Evolutionary conservation across 257 asterid species (phyloP).

Genomic region (Voacanga thouarsii): DNA sequence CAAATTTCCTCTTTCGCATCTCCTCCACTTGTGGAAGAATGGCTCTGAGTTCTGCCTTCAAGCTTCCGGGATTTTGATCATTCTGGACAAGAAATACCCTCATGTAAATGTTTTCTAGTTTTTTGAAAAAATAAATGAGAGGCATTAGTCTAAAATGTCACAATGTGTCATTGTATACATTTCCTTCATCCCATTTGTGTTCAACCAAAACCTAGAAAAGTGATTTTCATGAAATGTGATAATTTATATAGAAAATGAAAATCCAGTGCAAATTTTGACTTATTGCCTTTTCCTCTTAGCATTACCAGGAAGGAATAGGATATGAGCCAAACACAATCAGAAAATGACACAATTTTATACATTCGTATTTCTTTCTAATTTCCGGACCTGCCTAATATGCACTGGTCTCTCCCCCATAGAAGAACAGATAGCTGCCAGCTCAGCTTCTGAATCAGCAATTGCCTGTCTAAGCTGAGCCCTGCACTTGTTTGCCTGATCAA

Average conservation of each 20-base stretch:
- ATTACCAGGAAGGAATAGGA: neutral
- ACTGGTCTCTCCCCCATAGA: slow-evolving; percentile 96
- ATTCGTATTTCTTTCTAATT: neutral
- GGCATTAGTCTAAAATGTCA: neutral
- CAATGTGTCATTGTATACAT: neutral
- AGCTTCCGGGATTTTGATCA: slow-evolving; percentile 70
- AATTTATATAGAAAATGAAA: neutral
- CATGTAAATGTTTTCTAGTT: neutral
- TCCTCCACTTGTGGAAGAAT: slow-evolving; percentile 86
- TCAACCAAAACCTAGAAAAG: neutral
- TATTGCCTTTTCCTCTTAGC: neutral
- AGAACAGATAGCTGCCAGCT: slow-evolving; percentile 86
- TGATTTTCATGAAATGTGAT: neutral
- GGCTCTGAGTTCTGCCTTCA: slow-evolving; percentile 75
- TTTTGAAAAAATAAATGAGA: neutral
- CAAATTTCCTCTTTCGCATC: slow-evolving; percentile 78
- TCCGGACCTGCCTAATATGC: slow-evolving; percentile 79
- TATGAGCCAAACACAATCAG: neutral
- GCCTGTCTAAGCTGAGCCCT: slow-evolving; percentile 95
- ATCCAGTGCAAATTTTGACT: neutral
- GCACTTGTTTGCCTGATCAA: slow-evolving; percentile 84
- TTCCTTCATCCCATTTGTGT: neutral
- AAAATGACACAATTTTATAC: neutral
- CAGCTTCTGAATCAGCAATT: slow-evolving; percentile 99
- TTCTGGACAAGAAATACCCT: slow-evolving; percentile 38